Evolutionary conservation across 148 eudicot genomes (phyloP), one percentile per base, ranked within the genome.

Genomic region (Talinum fruticosum): DNA sequence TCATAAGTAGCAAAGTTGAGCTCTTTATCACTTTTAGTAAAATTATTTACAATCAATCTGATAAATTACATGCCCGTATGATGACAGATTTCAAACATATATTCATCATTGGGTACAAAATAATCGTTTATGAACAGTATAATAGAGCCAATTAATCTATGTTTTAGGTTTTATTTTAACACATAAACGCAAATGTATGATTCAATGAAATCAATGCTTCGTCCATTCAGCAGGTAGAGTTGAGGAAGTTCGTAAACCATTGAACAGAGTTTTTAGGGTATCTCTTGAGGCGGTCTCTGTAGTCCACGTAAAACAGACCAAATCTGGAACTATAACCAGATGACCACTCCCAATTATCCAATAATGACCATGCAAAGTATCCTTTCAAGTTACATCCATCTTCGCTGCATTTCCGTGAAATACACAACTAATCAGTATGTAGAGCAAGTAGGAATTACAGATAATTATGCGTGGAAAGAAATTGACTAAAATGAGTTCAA

Each of bases 261-360:
- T 61, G 59, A 45, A 80, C 97, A 37, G 99, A 96, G 68, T 90
- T 83, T 81, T 91, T 93, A 0, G 99, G 87, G 61, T 93, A 89
- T 85, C 99, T 87, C 82, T 85, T 93, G 29, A 79, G 88, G 47
- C 90, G 90, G 74, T 95, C 84, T 0, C 79, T 84, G 72, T 80
- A 89, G 78, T 93, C 99, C 0, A 96, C 93, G 75, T 78, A 93
- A 73, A 89, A 85, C 14, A 96, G 89, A 23, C 99, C 99, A 75
- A 93, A 96, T 44, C 97, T 84, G 0, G 91, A 85, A 66, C 85
- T 83, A 67, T 80, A 91, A 59, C 99, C 99, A 8, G 87, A 93
- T 65, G 82, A 87, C 99, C 99, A 96, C 76, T 96, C 97, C 95
- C 97, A 93, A 32, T 93, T 93, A 79, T 96, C 99, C 65, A 96